These are phyloP conservation scores for Penicillium bialowiezense DNA, from an alignment of 495 filamentous ascomycete species.

Conservation along the genomic window DNA sequence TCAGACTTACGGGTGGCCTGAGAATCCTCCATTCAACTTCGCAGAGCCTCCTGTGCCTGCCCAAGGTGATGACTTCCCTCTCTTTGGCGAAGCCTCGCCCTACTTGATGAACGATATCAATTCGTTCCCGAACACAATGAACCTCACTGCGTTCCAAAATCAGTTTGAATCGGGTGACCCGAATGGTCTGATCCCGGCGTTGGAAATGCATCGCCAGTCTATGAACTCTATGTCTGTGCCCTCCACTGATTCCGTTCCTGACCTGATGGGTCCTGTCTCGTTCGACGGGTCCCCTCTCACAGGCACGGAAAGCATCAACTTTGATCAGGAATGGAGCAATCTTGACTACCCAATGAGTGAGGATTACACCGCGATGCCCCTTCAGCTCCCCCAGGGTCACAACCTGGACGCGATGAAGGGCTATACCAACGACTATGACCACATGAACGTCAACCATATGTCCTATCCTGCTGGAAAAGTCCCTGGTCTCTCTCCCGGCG, in stretches of 20 bases:
- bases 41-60: conserved; percentile 25
- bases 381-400: conserved; percentile 26
- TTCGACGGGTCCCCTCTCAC: conserved; percentile 23
- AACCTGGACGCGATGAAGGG: conserved; percentile 23
- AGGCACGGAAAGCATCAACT: conserved; percentile 30
- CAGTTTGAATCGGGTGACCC: conserved; percentile 54
- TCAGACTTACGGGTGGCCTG: conserved; percentile 13
- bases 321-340: conserved; percentile 36
- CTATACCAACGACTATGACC: conserved; percentile 20
- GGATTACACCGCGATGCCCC: conserved; percentile 34
- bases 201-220: conserved; percentile 25
- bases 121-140: conserved; percentile 32
- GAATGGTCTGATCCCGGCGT: conserved; percentile 20
- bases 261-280: conserved; percentile 19
- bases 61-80: conserved; percentile 22
- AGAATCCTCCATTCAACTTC: conserved; percentile 28
- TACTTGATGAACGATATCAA: conserved; percentile 18
- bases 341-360: conserved; percentile 30
- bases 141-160: conserved; percentile 49
- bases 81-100: conserved; percentile 21
- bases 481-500: conserved; percentile 58
- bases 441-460: conserved; percentile 2
- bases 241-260: conserved; percentile 22
- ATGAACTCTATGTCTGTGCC: conserved; percentile 27
- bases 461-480: conserved; percentile 14